A percentile compares a stretch with the other conserved stretches of the same genome.
phyloP scores from a whole-genome alignment of 208 protist genomes.

The Porcisia hertigi region DNA sequence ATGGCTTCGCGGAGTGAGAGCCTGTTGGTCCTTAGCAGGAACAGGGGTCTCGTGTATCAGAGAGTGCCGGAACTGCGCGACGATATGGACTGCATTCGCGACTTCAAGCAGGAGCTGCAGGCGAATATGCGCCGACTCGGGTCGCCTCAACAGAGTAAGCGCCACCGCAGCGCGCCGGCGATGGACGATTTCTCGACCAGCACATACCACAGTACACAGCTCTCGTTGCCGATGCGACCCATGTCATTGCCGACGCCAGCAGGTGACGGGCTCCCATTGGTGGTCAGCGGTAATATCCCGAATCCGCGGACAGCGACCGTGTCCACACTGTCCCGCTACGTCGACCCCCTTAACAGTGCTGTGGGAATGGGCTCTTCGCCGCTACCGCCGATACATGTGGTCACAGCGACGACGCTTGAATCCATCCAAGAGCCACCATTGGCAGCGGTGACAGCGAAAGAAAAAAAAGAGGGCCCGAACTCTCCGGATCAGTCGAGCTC shows the following conservation, averaged over 20 bases:
- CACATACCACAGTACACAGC: constrained; percentile 16
- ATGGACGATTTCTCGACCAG: constrained; percentile 8
- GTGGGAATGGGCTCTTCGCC: neutral
- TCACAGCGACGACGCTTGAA: neutral
- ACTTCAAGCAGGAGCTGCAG: constrained; percentile 78
- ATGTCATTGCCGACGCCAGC: constrained; percentile 3
- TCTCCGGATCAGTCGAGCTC: neutral
- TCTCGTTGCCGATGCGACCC: constrained; percentile 14
- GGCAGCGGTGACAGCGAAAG: neutral
- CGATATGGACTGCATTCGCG: constrained; percentile 42
- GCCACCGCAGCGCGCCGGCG: neutral
- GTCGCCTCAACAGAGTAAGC: constrained; percentile 5
- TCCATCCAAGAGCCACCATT: neutral
- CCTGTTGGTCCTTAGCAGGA: constrained; percentile 9
- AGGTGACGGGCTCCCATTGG: constrained; percentile 10
- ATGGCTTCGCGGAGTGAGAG: constrained; percentile 8
- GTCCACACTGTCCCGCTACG: neutral
- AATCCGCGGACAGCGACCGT: neutral
- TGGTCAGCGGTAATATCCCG: constrained; percentile 9
- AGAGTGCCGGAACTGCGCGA: constrained; percentile 22
- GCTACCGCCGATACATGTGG: neutral
- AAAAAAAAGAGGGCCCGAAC: neutral
- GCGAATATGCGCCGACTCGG: constrained; percentile 53
- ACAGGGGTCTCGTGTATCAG: constrained; percentile 24
- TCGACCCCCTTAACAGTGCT: neutral